These are phyloP conservation scores for Discostella stelligera DNA, from an alignment of 352 stramenopile genomes.

Conservation along the genomic window DNA sequence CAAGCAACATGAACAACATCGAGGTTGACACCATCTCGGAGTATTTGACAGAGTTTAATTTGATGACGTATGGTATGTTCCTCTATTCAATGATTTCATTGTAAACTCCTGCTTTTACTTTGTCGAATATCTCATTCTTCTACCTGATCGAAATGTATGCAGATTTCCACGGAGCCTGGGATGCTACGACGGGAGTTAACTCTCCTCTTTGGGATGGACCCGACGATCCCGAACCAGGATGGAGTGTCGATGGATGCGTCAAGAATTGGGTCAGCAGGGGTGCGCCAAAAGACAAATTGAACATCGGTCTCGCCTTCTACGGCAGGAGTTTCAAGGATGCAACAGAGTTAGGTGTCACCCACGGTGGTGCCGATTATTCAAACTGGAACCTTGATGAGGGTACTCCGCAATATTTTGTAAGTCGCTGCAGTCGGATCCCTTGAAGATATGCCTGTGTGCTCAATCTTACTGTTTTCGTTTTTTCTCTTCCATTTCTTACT, in stretches of 20 bases:
- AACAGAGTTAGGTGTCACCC: slow-evolving; percentile 24
- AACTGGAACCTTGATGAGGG: slow-evolving; percentile 49
- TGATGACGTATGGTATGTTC: slow-evolving; percentile 40
- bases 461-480: not conserved
- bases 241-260: slow-evolving; percentile 51
- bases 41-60: slow-evolving; percentile 38
- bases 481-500: not conserved
- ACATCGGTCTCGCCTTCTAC: slow-evolving; percentile 41
- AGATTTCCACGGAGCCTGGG: slow-evolving; percentile 15
- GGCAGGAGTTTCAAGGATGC: slow-evolving; percentile 35
- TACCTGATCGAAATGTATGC: not conserved
- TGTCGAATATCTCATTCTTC: not conserved
- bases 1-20: slow-evolving; percentile 33
- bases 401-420: slow-evolving; percentile 36
- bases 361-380: slow-evolving; percentile 28
- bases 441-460: not conserved
- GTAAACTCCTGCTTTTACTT: not conserved
- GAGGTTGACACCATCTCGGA: slow-evolving; percentile 26
- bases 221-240: slow-evolving; percentile 6
- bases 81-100: slow-evolving; percentile 8
- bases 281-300: slow-evolving; percentile 6
- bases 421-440: not conserved
- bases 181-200: slow-evolving; percentile 23
- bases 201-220: slow-evolving; percentile 47
- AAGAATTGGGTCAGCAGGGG: slow-evolving; percentile 26